These are phyloP conservation scores for Platanus orientalis DNA, from an alignment of 164 flowering plant genomes.

Conservation along the genomic window DNA sequence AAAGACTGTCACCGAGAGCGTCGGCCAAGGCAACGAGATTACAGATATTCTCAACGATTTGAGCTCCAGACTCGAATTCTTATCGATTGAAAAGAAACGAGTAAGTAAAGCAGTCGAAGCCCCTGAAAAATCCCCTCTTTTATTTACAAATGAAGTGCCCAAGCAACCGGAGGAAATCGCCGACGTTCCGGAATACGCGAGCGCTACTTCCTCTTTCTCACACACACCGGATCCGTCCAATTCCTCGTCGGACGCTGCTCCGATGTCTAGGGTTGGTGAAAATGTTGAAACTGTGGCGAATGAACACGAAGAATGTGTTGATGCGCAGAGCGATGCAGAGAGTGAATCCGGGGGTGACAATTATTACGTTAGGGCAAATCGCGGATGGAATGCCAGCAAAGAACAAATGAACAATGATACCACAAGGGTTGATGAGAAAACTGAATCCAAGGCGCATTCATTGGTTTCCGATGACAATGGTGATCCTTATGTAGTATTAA, in stretches of 20 bases:
- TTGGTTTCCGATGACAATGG: constrained; percentile 14
- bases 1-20: constrained; percentile 10
- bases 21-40: constrained; percentile 36
- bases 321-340: background rate
- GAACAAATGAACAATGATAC: constrained; percentile 9
- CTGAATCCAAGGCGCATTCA: constrained; percentile 3
- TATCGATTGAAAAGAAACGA: constrained; percentile 64
- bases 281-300: constrained; percentile 1
- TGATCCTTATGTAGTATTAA: constrained; percentile 44
- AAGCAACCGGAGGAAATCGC: constrained; percentile 12
- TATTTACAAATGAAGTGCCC: background rate
- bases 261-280: constrained; percentile 11
- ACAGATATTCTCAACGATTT: constrained; percentile 71
- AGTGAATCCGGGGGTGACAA: constrained; percentile 5
- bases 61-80: constrained; percentile 53
- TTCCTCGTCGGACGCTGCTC: constrained; percentile 17
- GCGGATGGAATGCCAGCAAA: constrained; percentile 3
- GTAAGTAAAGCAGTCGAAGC: constrained; percentile 15
- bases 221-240: constrained; percentile 13
- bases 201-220: constrained; percentile 39
- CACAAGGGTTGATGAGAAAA: constrained; percentile 11
- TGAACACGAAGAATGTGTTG: background rate
- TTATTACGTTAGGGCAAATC: constrained; percentile 4
- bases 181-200: constrained; percentile 26
- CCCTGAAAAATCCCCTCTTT: constrained; percentile 9